phyloP scores from a whole-genome alignment of 805 yeast genomes.

The Cyberlindnera mrakii region DNA sequence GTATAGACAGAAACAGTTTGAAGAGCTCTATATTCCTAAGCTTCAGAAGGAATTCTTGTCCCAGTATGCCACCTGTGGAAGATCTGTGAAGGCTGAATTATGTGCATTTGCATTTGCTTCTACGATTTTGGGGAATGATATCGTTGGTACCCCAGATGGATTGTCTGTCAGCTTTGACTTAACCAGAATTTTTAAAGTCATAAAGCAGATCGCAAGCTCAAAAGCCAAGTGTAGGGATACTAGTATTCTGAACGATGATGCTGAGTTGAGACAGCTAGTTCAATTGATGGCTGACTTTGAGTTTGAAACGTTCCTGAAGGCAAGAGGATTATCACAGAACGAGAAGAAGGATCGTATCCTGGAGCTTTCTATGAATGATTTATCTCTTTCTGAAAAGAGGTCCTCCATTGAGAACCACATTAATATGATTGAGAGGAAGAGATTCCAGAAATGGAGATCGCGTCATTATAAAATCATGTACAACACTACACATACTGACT shows the following conservation, averaged over 20 bases:
- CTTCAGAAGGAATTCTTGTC: not conserved
- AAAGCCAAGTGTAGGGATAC: too few relatives aligned
- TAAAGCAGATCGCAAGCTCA: too few relatives aligned
- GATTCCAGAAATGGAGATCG: constrained; percentile 71
- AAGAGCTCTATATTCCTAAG: constrained; percentile 50
- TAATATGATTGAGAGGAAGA: constrained; percentile 53
- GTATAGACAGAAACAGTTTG: constrained; percentile 55
- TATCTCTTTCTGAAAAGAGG: constrained; percentile 41
- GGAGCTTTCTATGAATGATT: constrained; percentile 23
- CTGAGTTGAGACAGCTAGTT: constrained; percentile 28
- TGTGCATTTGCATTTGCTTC: not conserved
- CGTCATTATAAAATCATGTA: constrained; percentile 51
- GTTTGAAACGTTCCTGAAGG: not conserved
- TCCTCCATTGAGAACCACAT: constrained; percentile 36
- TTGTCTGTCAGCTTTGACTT: not conserved
- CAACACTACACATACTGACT: constrained; percentile 17
- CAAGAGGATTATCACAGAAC: not conserved
- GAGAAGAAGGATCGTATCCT: not conserved
- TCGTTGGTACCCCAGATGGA: constrained; percentile 66
- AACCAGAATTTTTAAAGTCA: not conserved
- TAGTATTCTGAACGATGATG: not conserved
- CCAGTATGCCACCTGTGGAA: not conserved
- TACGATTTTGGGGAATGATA: constrained; percentile 95
- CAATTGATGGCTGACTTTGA: constrained; percentile 1
- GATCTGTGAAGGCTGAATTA: not conserved